Base-by-base conservation (phyloP, 2,329 filamentous ascomycete genomes). In the Coniochaeta prunicola region DNA sequence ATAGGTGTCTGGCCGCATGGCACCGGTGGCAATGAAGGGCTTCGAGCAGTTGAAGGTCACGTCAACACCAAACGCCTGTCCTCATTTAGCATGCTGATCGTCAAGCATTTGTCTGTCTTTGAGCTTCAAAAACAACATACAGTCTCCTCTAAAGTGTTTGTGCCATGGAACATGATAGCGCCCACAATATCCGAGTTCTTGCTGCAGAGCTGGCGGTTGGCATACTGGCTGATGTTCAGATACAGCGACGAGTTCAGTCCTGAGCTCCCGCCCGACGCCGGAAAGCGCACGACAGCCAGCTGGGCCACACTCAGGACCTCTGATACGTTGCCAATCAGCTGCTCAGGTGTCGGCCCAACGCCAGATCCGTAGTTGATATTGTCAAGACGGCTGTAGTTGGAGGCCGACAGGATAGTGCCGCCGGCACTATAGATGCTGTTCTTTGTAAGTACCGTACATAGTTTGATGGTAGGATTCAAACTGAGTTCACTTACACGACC, bases 111-210 rank as follows among this genome's bases (percentile, higher is more conserved):
- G n/a, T n/a, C n/a, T n/a, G n/a, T n/a, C n/a, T n/a, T n/a, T n/a
- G n/a, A n/a, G n/a, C n/a, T n/a, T n/a, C n/a, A n/a, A n/a, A n/a
- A n/a, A n/a, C n/a, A n/a, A 13, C 42, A 13, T 50, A 50, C 69
- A 1, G 80, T 81, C 65, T 84, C 81, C 63, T 83, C 81, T 4
- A 85, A 70, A 0, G 78, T 82, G 62, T 85, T 82, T 2, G 81
- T 85, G n/a, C 82, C 81, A 63, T 73, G 70, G 31, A 69, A 64
- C 67, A 69, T 68, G 60, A 70, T 61, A 9, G 65, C 70, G 19
- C 65, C 69, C 21, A 58, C 66, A 54, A 69, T 67, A 40, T 73
- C 69, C 1, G 68, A 71, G 19, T 57, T 64, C 26, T 64, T 50
- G n/a, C 64, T 59, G 59, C 70, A 72, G 4, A 73, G 63, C n/a